These are phyloP conservation scores for Plenodomus lindquistii DNA, from an alignment of 2,329 filamentous ascomycete genomes.

Conservation along the genomic window DNA sequence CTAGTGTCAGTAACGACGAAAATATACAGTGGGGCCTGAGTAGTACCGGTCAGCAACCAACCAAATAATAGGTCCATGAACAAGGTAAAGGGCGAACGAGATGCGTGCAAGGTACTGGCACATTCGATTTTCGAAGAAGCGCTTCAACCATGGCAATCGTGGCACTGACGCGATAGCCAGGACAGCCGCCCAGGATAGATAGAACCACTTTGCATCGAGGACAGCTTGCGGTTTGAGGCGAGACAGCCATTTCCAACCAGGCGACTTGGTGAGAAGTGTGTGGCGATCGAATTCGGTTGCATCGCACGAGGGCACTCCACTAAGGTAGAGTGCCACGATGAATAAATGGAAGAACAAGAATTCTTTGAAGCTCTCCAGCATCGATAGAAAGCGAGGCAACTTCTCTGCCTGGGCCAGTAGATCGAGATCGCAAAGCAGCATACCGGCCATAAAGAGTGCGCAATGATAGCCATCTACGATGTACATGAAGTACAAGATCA, in stretches of 20 bases:
- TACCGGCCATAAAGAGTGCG: slow-evolving; percentile 41
- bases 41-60: slow-evolving; percentile 53
- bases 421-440: slow-evolving; percentile 44
- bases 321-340: slow-evolving; percentile 59
- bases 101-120: slow-evolving; percentile 62
- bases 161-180: slow-evolving; percentile 61
- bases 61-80: slow-evolving; percentile 57
- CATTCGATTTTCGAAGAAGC: slow-evolving; percentile 52
- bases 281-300: slow-evolving; percentile 45
- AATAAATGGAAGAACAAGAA: slow-evolving; percentile 47
- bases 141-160: slow-evolving; percentile 57
- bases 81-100: slow-evolving; percentile 62
- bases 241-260: slow-evolving; percentile 65
- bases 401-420: slow-evolving; percentile 32
- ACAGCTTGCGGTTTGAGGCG: slow-evolving; percentile 67
- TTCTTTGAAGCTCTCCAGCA: slow-evolving; percentile 57
- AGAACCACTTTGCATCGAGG: slow-evolving; percentile 71
- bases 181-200: slow-evolving; percentile 63
- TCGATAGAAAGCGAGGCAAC: slow-evolving; percentile 51
- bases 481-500: slow-evolving; percentile 70
- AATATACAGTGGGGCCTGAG: too few species aligned
- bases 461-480: slow-evolving; percentile 67
- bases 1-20: too few species aligned
- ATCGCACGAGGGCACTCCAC: slow-evolving; percentile 62
- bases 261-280: slow-evolving; percentile 54